These are phyloP conservation scores for Acanthamoeba healyi DNA, from an alignment of 208 protist genomes.

Conservation along the genomic window DNA sequence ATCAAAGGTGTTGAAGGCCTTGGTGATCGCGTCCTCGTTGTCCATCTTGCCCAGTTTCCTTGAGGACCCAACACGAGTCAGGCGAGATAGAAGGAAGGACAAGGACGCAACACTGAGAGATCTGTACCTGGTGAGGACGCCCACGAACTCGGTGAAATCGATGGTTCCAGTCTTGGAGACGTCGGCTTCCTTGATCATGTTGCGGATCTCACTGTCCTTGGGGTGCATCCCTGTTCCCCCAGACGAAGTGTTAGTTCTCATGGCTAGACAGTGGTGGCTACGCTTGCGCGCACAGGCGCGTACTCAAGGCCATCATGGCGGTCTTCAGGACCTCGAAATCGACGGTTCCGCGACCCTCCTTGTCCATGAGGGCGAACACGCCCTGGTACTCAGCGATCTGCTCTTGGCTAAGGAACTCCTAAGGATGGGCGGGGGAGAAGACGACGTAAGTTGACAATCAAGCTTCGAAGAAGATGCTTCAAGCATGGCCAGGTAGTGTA, in stretches of 20 bases:
- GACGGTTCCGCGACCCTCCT: constrained; percentile 21
- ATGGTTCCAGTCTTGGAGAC: constrained; percentile 68
- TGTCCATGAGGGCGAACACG: constrained; percentile 72
- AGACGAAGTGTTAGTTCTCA: too few species aligned
- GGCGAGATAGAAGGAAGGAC: neutral
- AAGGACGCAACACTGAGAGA: neutral
- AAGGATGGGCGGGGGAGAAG: neutral
- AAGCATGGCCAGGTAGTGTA: too few species aligned
- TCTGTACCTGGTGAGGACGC: constrained; percentile 11
- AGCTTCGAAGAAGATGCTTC: too few species aligned
- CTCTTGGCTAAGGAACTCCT: constrained; percentile 76
- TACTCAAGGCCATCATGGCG: constrained; percentile 61
- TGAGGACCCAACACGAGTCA: neutral
- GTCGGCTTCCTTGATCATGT: constrained; percentile 74
- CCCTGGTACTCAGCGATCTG: constrained; percentile 74
- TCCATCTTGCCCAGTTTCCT: constrained; percentile 73
- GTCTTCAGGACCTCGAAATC: constrained; percentile 64
- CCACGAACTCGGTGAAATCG: constrained; percentile 70
- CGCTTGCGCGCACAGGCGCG: too few species aligned
- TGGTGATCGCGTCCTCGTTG: constrained; percentile 38
- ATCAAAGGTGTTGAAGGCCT: constrained; percentile 76
- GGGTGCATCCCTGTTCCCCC: constrained; percentile 57
- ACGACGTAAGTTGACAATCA: neutral
- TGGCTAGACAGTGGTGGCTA: too few species aligned
- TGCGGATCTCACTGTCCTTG: constrained; percentile 62